phyloP scores from a whole-genome alignment of 2,329 filamentous ascomycete genomes.

The Pezizomycotina sp. region DNA sequence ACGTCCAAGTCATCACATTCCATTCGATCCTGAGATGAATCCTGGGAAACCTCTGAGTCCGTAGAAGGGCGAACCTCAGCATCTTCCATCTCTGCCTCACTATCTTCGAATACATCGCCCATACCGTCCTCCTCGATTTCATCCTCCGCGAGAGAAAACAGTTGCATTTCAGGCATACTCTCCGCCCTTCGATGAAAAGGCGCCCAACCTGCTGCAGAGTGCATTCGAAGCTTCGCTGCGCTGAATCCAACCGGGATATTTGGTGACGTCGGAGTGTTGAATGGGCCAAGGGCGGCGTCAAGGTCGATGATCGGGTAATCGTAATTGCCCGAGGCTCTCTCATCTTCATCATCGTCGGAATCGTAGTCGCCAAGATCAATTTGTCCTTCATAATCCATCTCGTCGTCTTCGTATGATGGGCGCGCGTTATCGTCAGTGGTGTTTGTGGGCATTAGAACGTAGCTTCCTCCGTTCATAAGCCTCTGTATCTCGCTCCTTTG shows the following conservation, averaged over 20 bases:
- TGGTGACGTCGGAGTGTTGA: slow-evolving; percentile 50
- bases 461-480: slow-evolving; percentile 21
- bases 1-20: slow-evolving; percentile 24
- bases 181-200: slow-evolving; percentile 63
- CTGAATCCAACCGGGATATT: slow-evolving; percentile 49
- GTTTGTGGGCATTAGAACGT: slow-evolving; percentile 25
- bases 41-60: no score
- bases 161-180: slow-evolving; percentile 61
- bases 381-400: slow-evolving; percentile 20
- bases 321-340: slow-evolving; percentile 28
- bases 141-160: slow-evolving; percentile 44
- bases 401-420: slow-evolving; percentile 21
- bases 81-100: slow-evolving; percentile 42
- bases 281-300: slow-evolving; percentile 81
- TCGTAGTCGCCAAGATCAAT: slow-evolving; percentile 27
- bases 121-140: slow-evolving; percentile 48
- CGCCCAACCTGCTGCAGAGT: slow-evolving; percentile 57
- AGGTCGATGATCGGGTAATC: slow-evolving; percentile 77
- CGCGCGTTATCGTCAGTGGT: slow-evolving; percentile 10
- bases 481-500: slow-evolving; percentile 15
- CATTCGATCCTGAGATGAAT: slow-evolving; percentile 15
- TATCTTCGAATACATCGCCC: slow-evolving; percentile 76
- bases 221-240: slow-evolving; percentile 52
- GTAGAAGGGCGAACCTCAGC: slow-evolving; percentile 20
- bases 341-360: slow-evolving; percentile 32